Evolutionary conservation across 2,329 filamentous ascomycete genomes (phyloP), one percentile per base, ranked within the genome.

Genomic region (Fusarium sp.): DNA sequence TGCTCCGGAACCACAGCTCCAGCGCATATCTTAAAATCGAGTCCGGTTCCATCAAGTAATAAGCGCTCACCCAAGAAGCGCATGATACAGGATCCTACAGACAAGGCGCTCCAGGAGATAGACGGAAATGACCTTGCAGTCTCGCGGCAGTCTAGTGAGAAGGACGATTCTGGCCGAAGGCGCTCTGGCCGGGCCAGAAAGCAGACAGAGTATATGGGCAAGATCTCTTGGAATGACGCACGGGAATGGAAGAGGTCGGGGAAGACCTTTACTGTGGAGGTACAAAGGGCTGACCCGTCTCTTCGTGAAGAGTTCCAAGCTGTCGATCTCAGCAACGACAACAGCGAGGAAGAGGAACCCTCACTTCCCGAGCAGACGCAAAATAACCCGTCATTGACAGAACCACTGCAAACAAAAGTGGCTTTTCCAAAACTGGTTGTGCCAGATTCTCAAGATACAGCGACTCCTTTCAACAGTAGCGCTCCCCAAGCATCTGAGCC

Each of bases 371-470:
- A 53, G 31, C 33, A 20, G 37, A 9, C 15, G 12, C 20, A 38
- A 15, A 34, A 9, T 45, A 44, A 11, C 6, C 40, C 15, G 38
- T 37, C n/a, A 15, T 26, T 9, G 18, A 44, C 9, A 40, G 18
- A 33, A 31, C 40, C 41, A 36, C 6, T 11, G 11, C 38, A 36
- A 8, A 23, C 15, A 15, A 31, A 15, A 10, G 16, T 28, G 12
- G 7, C 13, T 23, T 31, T 5, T 7, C 28, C 31, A 40, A 57
- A 20, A n/a, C 37, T 28, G 37, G 57, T 72, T 9, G 65, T 78
- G 20, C 74, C 74, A 31, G 75, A 77, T 58, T 77, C 77, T 3
- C 74, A 78, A 56, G 76, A 77, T 18, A 71, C 71, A 1, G 55
- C 55, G 18, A 69, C 68, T 7, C 60, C 67, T 4, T 68, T 73